Percentiles rank a stretch among this genome's conserved stretches.
Evolutionary conservation across 2,329 filamentous ascomycete genomes (phyloP).

Genomic region (Fusarium tricinctum): DNA sequence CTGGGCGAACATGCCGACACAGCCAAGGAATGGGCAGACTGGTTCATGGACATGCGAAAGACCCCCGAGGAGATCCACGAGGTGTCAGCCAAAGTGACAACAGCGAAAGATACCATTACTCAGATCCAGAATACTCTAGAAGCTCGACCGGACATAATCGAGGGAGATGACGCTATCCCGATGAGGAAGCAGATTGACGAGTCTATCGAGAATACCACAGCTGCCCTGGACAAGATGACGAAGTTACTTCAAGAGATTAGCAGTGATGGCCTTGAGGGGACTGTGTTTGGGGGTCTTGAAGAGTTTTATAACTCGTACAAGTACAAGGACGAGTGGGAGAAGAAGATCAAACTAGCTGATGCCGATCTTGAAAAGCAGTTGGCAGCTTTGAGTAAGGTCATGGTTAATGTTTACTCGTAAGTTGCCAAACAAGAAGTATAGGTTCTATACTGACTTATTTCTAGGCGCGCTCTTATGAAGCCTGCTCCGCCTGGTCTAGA

Average conservation of each 20-base stretch:
- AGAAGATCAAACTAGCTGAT: constrained; percentile 52
- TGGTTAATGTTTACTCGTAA: constrained; percentile 55
- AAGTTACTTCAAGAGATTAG: constrained; percentile 50
- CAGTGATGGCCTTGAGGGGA: constrained; percentile 43
- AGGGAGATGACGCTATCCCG: constrained; percentile 49
- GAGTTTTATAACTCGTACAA: constrained; percentile 54
- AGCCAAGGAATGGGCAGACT: constrained; percentile 54
- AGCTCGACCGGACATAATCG: constrained; percentile 51
- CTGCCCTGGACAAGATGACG: constrained; percentile 50
- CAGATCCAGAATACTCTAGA: constrained; percentile 52
- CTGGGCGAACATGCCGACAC: constrained; percentile 50
- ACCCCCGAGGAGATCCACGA: constrained; percentile 52
- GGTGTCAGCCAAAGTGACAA: constrained; percentile 47
- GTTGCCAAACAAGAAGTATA: constrained; percentile 11
- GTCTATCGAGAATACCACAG: constrained; percentile 46
- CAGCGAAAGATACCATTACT: constrained; percentile 51
- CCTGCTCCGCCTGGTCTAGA: constrained; percentile 42
- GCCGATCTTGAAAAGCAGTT: constrained; percentile 50
- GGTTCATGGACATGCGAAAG: constrained; percentile 52
- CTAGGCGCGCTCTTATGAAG: constrained; percentile 51
- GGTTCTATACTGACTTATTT: background rate
- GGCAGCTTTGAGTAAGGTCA: constrained; percentile 47
- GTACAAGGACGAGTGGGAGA: constrained; percentile 53
- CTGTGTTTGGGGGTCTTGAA: constrained; percentile 42
- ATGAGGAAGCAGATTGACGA: constrained; percentile 52